A percentile compares a stretch with the other conserved stretches of the same genome.
Conservation (phyloP, 371 early-diverging fungal genomes). For the Circinella minor region DNA sequence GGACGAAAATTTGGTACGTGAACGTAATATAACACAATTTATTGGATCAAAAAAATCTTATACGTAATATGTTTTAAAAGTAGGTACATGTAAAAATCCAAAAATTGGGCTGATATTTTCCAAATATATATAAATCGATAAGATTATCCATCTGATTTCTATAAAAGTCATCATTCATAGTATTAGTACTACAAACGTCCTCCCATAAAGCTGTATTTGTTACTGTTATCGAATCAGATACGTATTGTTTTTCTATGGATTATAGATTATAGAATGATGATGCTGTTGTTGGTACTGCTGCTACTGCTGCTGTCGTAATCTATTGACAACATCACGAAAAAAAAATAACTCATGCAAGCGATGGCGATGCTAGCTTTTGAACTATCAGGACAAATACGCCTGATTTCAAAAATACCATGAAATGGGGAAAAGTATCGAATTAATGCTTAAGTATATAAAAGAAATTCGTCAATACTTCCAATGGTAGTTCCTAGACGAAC, state of each 20-base stretch:
- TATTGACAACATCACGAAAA: too few species aligned
- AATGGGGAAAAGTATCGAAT: background rate
- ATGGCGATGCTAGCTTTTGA: background rate
- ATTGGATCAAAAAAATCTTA: too few species aligned
- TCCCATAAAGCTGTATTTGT: too few species aligned
- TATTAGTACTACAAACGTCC: too few species aligned
- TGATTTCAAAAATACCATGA: background rate
- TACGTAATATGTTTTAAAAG: too few species aligned
- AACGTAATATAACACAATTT: background rate
- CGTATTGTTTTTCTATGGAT: too few species aligned
- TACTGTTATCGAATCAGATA: too few species aligned
- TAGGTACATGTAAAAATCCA: conserved; percentile 1
- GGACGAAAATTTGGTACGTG: background rate
- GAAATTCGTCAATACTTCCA: background rate
- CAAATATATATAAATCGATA: background rate
- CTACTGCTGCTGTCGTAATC: too few species aligned
- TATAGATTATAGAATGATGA: too few species aligned
- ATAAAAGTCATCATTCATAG: background rate
- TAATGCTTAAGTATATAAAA: background rate
- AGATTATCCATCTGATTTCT: background rate
- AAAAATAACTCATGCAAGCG: background rate
- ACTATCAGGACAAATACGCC: background rate
- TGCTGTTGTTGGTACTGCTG: too few species aligned
- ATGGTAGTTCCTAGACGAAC: background rate
- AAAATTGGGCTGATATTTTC: background rate